phyloP scores from a whole-genome alignment of 768 basidiomycete species.

The Auriculariales sp. region DNA sequence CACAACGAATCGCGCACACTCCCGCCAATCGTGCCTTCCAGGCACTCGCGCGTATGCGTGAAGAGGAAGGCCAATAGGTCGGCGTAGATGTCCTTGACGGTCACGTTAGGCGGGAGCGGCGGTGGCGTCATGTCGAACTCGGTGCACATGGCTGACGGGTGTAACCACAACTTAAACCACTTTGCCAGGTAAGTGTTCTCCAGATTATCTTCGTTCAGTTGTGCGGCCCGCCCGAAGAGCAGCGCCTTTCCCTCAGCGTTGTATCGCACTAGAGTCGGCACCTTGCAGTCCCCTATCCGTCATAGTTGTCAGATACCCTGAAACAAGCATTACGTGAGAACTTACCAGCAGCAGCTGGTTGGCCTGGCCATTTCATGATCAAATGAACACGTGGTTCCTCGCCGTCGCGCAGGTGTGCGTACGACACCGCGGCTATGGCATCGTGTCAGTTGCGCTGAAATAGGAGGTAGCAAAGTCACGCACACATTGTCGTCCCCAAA shows the following conservation, averaged over 20 bases:
- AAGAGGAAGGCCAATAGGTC: slow-evolving; percentile 37
- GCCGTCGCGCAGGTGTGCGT: not conserved
- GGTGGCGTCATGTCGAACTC: slow-evolving; percentile 17
- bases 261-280: not conserved
- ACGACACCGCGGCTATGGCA: not conserved
- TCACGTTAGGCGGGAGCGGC: slow-evolving; percentile 27
- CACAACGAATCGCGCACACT: slow-evolving; percentile 21
- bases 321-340: not conserved
- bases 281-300: not conserved
- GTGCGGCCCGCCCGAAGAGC: not conserved
- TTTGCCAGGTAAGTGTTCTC: not conserved
- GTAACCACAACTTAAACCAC: not conserved
- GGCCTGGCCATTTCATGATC: not conserved
- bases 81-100: slow-evolving; percentile 27
- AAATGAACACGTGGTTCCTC: not conserved
- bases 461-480: no score
- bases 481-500: no score
- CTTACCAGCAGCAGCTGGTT: not conserved
- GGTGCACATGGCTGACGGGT: not conserved
- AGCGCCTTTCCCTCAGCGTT: not conserved
- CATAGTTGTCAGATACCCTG: not conserved
- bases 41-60: slow-evolving; percentile 22
- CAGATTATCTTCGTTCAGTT: not conserved
- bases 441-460: no score
- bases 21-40: no score